Base-by-base conservation (phyloP, 257 asterid species). In the Orobanche coerulescens region DNA sequence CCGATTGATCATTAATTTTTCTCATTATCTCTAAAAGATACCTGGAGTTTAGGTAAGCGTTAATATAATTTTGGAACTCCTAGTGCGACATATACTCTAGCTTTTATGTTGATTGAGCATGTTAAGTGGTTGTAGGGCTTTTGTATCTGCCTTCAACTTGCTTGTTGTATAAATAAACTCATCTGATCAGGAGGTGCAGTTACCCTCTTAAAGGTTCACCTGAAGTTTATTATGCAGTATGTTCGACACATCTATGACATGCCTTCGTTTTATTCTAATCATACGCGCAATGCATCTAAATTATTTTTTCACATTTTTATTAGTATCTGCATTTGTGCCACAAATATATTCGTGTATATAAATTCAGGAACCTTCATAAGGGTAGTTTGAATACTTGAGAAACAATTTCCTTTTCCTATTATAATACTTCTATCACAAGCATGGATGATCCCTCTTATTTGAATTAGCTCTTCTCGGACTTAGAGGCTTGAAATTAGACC, bases 391-490 rank as follows among this genome's bases (percentile, higher is more conserved):
- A 48, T 53, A 19, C 30, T 54, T 40, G 62, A 10, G 26, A 33
- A 52, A 34, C 59, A 67, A 5, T 54, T 48, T 22, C 51, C 68
- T 42, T 48, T 48, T 40, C 34, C 40, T 64, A 58, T n/a, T 56
- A 43, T 70, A n/a, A 25, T 51, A 57, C 25, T 49, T 64, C 25
- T 30, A 10, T 61, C 34, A 31, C 53, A 49, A 66, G 13, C 57
- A 54, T 47, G 54, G 25, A 19, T 72, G 28, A 4, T 7, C 24
- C 19, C 53, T 71, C 54, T 53, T 16, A 44, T 19, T 25, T 53
- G 18, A 51, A 18, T 60, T 61, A 20, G 36, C 69, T 67, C 62
- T 63, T 56, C 62, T 61, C 44, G 30, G 59, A 10, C 49, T 43
- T 28, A 34, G 31, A 61, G 53, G 58, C 63, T 34, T 54, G 28